These are phyloP conservation scores for Leishmania gerbilli DNA, from an alignment of 208 protist genomes.

Conservation along the genomic window DNA sequence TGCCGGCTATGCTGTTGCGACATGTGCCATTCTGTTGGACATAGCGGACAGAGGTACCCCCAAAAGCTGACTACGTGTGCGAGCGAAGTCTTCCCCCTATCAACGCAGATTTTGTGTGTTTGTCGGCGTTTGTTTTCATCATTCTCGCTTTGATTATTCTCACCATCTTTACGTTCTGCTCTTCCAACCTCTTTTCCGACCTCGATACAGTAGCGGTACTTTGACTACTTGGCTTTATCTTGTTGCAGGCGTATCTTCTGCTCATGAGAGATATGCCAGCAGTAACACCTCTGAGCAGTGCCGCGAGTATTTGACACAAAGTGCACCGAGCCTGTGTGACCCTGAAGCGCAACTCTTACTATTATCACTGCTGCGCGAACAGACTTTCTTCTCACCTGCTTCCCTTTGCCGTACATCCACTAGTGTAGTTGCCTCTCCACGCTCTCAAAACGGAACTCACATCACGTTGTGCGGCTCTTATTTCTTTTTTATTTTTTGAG, in stretches of 20 bases:
- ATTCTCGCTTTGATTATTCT: background rate
- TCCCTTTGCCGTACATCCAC: background rate
- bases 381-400: background rate
- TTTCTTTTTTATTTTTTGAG: background rate
- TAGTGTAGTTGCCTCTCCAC: background rate
- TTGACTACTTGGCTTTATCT: background rate
- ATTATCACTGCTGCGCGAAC: background rate
- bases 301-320: background rate
- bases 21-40: background rate
- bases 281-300: background rate
- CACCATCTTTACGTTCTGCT: background rate
- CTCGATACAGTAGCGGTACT: background rate
- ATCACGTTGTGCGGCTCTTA: background rate
- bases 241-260: background rate
- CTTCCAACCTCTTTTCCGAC: background rate
- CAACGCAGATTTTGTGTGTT: background rate
- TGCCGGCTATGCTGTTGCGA: background rate
- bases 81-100: background rate
- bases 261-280: background rate
- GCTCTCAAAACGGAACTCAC: constrained; percentile 2
- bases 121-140: background rate
- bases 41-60: background rate
- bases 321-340: too few relatives aligned
- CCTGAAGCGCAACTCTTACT: background rate
- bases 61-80: background rate